Conservation (phyloP, 2,329 filamentous ascomycete genomes). For the Cyanodermella asteris region DNA sequence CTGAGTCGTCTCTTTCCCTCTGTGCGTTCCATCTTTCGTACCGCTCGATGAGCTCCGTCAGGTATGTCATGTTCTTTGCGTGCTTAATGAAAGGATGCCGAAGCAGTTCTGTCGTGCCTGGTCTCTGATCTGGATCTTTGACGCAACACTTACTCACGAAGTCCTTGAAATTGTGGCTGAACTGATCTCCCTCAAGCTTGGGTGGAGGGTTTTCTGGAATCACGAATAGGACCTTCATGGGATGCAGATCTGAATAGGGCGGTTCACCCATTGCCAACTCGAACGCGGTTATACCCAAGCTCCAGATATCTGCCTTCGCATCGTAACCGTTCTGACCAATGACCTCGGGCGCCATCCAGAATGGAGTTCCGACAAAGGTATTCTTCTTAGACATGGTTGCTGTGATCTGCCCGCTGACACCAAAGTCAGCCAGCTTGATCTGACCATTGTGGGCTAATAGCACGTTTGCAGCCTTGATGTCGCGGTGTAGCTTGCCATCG, state of each 20-base stretch:
- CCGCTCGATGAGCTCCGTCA: constrained; percentile 87
- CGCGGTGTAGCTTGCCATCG: constrained; percentile 88
- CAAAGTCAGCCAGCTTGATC: constrained; percentile 93
- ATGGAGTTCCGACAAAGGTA: constrained; percentile 92
- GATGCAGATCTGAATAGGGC: constrained; percentile 88
- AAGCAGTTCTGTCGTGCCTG: constrained; percentile 65
- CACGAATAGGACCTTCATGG: constrained; percentile 93
- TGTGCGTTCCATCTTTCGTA: constrained; percentile 70
- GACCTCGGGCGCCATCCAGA: constrained; percentile 98
- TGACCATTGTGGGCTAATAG: constrained; percentile 75
- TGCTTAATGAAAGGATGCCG: constrained; percentile 76
- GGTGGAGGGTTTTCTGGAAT: constrained; percentile 90
- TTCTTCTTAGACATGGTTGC: constrained; percentile 99
- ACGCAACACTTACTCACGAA: constrained; percentile 68
- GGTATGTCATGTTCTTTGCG: constrained; percentile 87
- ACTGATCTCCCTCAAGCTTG: constrained; percentile 55
- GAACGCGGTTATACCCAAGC: constrained; percentile 78
- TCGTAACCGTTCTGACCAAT: constrained; percentile 98
- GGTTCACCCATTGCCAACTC: constrained; percentile 83
- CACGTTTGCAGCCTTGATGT: constrained; percentile 95
- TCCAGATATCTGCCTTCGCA: constrained; percentile 97
- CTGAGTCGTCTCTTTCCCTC: constrained; percentile 50
- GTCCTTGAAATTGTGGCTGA: constrained; percentile 64
- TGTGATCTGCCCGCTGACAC: constrained; percentile 84
- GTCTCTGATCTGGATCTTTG: constrained; percentile 72